Evolutionary conservation across 2,329 filamentous ascomycete genomes (phyloP).

Genomic region (Phialemonium atrogriseum): DNA sequence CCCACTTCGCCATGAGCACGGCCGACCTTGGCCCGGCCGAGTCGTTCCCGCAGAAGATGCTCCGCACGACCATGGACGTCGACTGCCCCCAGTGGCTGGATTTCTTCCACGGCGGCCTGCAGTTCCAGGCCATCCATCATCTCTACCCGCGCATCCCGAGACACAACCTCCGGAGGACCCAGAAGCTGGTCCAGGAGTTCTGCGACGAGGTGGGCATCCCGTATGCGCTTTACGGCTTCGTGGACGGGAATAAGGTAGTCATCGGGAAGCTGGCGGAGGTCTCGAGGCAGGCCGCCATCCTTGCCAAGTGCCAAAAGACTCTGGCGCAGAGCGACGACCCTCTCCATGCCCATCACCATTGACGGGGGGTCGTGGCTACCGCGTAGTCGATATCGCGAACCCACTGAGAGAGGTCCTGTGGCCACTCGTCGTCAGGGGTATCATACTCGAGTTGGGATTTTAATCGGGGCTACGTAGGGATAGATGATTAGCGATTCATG

Average conservation of each 20-base stretch:
- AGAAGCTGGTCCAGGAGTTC: conserved; percentile 71
- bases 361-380: conserved; percentile 14
- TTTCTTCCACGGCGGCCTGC: conserved; percentile 80
- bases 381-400: no score
- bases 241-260: conserved; percentile 74
- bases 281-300: conserved; percentile 67
- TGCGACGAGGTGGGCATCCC: conserved; percentile 76
- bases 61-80: conserved; percentile 89
- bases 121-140: conserved; percentile 86
- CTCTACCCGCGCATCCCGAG: conserved; percentile 76
- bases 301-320: conserved; percentile 63
- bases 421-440: no score
- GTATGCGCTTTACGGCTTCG: conserved; percentile 79
- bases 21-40: conserved; percentile 75
- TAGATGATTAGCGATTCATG: no score
- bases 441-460: no score
- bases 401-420: no score
- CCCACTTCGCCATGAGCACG: conserved; percentile 91
- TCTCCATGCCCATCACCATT: conserved; percentile 17
- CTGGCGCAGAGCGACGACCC: conserved; percentile 22
- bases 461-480: no score
- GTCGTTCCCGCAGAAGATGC: conserved; percentile 83
- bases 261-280: conserved; percentile 71
- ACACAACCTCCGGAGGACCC: conserved; percentile 70
- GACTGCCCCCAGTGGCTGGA: conserved; percentile 84